Evolutionary conservation across 768 basidiomycete genomes (phyloP).

Genomic region (Multifurca ochricompacta): DNA sequence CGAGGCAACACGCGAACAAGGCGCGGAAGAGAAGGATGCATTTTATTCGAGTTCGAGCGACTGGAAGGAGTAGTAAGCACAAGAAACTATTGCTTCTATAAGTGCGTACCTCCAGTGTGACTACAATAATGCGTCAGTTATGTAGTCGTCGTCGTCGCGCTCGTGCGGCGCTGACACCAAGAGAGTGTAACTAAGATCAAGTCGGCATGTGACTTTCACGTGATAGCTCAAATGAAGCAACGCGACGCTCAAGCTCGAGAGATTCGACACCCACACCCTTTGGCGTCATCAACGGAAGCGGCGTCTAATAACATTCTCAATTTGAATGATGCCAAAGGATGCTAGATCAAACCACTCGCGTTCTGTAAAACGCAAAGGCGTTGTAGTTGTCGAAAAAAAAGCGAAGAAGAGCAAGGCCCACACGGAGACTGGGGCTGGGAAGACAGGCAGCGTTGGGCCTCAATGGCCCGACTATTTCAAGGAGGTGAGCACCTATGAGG

Average conservation of each 20-base stretch:
- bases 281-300: not conserved
- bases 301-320: not conserved
- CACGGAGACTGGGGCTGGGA: not conserved
- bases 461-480: slow-evolving; percentile 62
- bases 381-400: not conserved
- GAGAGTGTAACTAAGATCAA: too few relatives aligned
- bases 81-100: not conserved
- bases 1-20: slow-evolving; percentile 36
- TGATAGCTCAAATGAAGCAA: too few relatives aligned
- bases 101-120: not conserved
- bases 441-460: slow-evolving; percentile 8
- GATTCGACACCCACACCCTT: not conserved
- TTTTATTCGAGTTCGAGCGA: slow-evolving; percentile 18
- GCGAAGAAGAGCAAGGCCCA: not conserved
- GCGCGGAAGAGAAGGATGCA: slow-evolving; percentile 29
- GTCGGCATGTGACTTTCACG: not conserved
- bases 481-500: slow-evolving; percentile 28
- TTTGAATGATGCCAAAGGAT: slow-evolving; percentile 2
- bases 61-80: not conserved
- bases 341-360: not conserved
- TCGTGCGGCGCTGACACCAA: too few relatives aligned
- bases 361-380: not conserved
- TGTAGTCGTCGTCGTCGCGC: too few relatives aligned
- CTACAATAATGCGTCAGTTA: too few relatives aligned
- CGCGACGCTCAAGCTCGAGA: not conserved